Conservation (phyloP, 1,139 yeast species). For the Scheffersomyces titani region DNA sequence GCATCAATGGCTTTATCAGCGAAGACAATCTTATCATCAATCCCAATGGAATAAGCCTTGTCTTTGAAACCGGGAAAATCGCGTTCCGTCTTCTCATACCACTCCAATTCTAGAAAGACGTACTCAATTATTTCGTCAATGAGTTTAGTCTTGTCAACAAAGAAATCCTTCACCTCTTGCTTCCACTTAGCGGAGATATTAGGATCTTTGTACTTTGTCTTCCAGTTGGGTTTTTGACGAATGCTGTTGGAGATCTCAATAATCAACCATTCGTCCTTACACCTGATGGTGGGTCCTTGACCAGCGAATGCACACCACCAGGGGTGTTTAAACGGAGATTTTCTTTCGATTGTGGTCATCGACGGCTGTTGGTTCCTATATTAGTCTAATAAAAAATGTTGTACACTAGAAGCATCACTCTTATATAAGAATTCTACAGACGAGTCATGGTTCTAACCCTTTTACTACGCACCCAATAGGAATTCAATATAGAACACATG, state of each 20-base stretch:
- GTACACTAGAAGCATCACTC: too few species aligned
- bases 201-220: slow-evolving; percentile 26
- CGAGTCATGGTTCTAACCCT: too few species aligned
- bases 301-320: slow-evolving; percentile 14
- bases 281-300: slow-evolving; percentile 17
- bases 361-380: too few species aligned
- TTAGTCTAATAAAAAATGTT: too few species aligned
- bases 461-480: too few species aligned
- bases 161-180: slow-evolving; percentile 22
- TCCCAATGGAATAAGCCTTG: slow-evolving; percentile 9
- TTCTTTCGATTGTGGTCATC: too few species aligned
- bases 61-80: slow-evolving; percentile 9
- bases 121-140: slow-evolving; percentile 22
- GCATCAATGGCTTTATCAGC: slow-evolving; percentile 15
- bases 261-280: slow-evolving; percentile 15
- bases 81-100: slow-evolving; percentile 24
- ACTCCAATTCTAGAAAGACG: slow-evolving; percentile 27
- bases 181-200: slow-evolving; percentile 33
- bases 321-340: slow-evolving; percentile 10
- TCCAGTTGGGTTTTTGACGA: slow-evolving; percentile 32
- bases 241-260: slow-evolving; percentile 10
- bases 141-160: slow-evolving; percentile 11
- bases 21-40: slow-evolving; percentile 20
- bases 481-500: too few species aligned
- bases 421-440: too few species aligned